These are phyloP conservation scores for Coemansia sp. DNA, from an alignment of 371 early-diverging fungal genomes.

Conservation along the genomic window DNA sequence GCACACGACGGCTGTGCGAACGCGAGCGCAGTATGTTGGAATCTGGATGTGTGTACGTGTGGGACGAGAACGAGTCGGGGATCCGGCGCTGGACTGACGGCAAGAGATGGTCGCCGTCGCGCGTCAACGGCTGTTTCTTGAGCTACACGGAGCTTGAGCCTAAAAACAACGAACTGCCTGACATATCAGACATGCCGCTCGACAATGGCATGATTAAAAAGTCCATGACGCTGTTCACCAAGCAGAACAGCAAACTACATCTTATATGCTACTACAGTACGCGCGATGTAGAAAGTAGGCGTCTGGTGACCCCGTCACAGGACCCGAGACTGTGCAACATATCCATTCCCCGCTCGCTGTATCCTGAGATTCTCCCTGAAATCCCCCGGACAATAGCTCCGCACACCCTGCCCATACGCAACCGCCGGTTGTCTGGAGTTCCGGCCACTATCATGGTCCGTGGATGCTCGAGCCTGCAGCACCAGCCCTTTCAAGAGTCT, in stretches of 20 bases:
- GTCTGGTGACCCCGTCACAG: constrained; percentile 47
- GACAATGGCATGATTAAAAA: constrained; percentile 79
- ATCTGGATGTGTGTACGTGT: constrained; percentile 82
- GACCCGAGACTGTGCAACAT: constrained; percentile 50
- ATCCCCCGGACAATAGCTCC: constrained; percentile 17
- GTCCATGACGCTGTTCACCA: constrained; percentile 75
- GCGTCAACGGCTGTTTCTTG: constrained; percentile 72
- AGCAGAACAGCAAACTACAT: constrained; percentile 72
- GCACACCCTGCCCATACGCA: not conserved
- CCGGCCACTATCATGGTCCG: not conserved
- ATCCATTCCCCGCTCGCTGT: constrained; percentile 48
- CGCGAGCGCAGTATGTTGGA: constrained; percentile 70
- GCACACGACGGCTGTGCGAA: constrained; percentile 70
- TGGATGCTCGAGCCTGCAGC: constrained; percentile 5
- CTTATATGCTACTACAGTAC: constrained; percentile 80
- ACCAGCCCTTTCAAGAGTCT: not conserved
- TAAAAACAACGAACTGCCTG: constrained; percentile 35
- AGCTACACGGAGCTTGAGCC: constrained; percentile 72
- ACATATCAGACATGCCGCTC: constrained; percentile 51
- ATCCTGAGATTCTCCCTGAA: constrained; percentile 56
- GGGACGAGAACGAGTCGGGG: constrained; percentile 82
- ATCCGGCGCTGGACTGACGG: constrained; percentile 92
- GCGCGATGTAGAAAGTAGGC: constrained; percentile 57
- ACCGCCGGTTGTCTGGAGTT: not conserved
- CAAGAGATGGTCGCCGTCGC: constrained; percentile 80